Conservation (phyloP, 495 filamentous ascomycete species). For the Talaromyces nanjingensis region DNA sequence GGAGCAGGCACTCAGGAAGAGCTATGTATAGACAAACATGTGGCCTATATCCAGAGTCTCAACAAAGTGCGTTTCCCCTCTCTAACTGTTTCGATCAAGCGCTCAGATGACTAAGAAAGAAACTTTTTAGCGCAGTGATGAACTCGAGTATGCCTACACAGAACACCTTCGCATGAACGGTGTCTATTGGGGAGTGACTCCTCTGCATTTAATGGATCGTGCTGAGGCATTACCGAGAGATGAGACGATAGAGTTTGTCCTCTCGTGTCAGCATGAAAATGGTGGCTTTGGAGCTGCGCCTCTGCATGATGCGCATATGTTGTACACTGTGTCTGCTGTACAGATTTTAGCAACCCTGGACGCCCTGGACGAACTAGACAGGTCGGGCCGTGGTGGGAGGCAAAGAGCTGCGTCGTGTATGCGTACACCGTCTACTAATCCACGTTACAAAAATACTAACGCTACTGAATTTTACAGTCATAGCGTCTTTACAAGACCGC, state of each 20-base stretch:
- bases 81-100: background rate
- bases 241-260: constrained; percentile 81
- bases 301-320: constrained; percentile 89
- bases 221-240: constrained; percentile 74
- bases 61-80: constrained; percentile 59
- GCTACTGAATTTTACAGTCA: constrained; percentile 47
- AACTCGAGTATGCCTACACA: constrained; percentile 94
- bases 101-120: background rate
- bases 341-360: constrained; percentile 83
- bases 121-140: constrained; percentile 65
- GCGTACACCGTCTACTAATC: constrained; percentile 17
- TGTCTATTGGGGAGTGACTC: constrained; percentile 91
- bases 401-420: constrained; percentile 67
- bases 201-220: constrained; percentile 75
- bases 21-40: constrained; percentile 68
- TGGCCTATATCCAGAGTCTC: constrained; percentile 87
- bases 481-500: constrained; percentile 71
- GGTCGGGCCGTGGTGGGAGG: constrained; percentile 56
- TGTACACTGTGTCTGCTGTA: constrained; percentile 88
- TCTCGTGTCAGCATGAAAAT: constrained; percentile 79
- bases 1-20: constrained; percentile 46
- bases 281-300: constrained; percentile 93
- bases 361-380: constrained; percentile 75
- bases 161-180: constrained; percentile 93
- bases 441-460: background rate